A percentile compares a stretch with the other conserved stretches of the same genome.
These are phyloP conservation scores for Coemansia sp. DNA, from an alignment of 192 early-diverging fungal species.

Conservation along the genomic window DNA sequence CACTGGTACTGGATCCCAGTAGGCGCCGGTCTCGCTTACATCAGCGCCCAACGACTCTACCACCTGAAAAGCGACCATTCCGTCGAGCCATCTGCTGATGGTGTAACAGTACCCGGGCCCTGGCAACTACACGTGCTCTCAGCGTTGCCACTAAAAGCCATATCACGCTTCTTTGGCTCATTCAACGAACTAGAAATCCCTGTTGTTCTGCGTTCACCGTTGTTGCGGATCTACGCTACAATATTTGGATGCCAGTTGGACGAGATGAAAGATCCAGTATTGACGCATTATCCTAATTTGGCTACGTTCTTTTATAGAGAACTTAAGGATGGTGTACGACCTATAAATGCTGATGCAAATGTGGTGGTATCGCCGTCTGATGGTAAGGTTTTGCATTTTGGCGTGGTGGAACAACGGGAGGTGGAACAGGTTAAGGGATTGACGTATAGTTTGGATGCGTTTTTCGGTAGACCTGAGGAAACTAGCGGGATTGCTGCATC, in stretches of 20 bases:
- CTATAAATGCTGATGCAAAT: slow-evolving; percentile 53
- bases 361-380: slow-evolving; percentile 84
- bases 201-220: slow-evolving; percentile 65
- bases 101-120: slow-evolving; percentile 68
- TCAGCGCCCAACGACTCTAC: slow-evolving; percentile 68
- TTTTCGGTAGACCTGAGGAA: slow-evolving; percentile 66
- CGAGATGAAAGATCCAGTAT: slow-evolving; percentile 86
- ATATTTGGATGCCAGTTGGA: slow-evolving; percentile 90
- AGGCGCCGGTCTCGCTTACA: slow-evolving; percentile 71
- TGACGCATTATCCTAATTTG: slow-evolving; percentile 81
- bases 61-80: slow-evolving; percentile 41
- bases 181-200: slow-evolving; percentile 88
- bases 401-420: slow-evolving; percentile 71
- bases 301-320: slow-evolving; percentile 93
- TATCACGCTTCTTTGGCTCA: slow-evolving; percentile 91
- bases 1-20: slow-evolving; percentile 77
- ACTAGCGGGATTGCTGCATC: slow-evolving; percentile 43
- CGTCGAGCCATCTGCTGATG: background rate
- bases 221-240: slow-evolving; percentile 79
- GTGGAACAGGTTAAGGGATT: slow-evolving; percentile 96
- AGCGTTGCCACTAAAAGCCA: slow-evolving; percentile 81
- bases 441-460: slow-evolving; percentile 84
- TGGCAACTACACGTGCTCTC: slow-evolving; percentile 91
- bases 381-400: slow-evolving; percentile 88
- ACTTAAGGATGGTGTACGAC: slow-evolving; percentile 76